Base-by-base conservation (phyloP, 768 basidiomycete species). In the Flagelloscypha sp. region DNA sequence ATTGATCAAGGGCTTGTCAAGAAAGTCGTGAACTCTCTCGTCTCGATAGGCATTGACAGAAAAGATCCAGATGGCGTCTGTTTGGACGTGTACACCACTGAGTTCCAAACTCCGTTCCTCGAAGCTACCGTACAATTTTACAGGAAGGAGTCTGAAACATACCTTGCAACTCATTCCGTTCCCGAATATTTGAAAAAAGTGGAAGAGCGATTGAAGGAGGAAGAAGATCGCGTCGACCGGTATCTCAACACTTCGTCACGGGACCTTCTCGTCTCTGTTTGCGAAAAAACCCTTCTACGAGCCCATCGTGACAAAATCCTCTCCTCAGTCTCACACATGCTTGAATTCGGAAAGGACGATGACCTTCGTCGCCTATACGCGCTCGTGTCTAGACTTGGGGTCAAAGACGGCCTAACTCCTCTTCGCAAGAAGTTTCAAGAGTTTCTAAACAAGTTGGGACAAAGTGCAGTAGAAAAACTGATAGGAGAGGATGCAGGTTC, bases 121-220 rank as follows among this genome's bases (percentile, higher is more conserved):
- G 70, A 70, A 0, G 80, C 86, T 2, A 97, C 94, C 2, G 84
- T 88, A 56, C 77, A 75, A 36, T 95, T 89, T 58, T 99, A 98
- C 69, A 81, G 76, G 49, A 74, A 82, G 46, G 93, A 99, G 58
- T 93, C 90, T 0, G 82, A 89, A 45, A 72, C 81, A 4, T 99
- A 90, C 68, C 72, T 97, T 18, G 79, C 82, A 2, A 77, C 81
- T 50, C 89, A 89, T 61, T 84, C 74, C 38, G 82, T 97, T 33
- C 85, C 88, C 9, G 94, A 97, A 53, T 99, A 97, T 57, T 66
- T 99, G 55, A 90, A 80, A 64, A 93, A 87, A 58, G 93, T 89
- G 1, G 94, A 95, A 53, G 84, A 86, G 50, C 76, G 94, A 29
- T 62, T 99, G 39, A 75, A 77, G 38, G 93, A 99, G 58, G 94